phyloP scores from a whole-genome alignment of 306 rosid species.

The Lablab purpureus region DNA sequence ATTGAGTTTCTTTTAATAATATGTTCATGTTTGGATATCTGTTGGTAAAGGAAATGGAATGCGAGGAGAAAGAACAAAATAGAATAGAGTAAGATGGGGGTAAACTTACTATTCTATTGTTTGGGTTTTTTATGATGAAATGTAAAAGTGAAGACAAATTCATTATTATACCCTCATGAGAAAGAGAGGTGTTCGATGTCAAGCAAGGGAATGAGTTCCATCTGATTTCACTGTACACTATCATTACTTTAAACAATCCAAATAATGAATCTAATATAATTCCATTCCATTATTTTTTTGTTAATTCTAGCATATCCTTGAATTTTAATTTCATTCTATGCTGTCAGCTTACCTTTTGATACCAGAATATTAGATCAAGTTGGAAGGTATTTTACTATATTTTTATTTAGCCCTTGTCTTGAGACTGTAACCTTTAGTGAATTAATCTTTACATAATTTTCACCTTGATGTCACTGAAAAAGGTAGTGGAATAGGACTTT shows the following conservation, averaged over 20 bases:
- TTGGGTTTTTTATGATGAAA: not conserved
- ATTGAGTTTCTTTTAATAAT: not conserved
- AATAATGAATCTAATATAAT: not conserved
- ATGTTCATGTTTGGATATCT: not conserved
- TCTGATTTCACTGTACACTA: not conserved
- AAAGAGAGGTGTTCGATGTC: not conserved
- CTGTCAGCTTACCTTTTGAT: constrained; percentile 2
- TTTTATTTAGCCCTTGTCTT: not conserved
- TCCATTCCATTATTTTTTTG: not conserved
- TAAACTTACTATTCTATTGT: not conserved
- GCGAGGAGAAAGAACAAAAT: not conserved
- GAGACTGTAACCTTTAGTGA: not conserved
- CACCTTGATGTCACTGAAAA: not conserved
- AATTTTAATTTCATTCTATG: constrained; percentile 20
- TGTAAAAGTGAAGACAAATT: not conserved
- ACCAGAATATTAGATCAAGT: not conserved
- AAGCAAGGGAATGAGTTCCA: not conserved
- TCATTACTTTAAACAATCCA: not conserved
- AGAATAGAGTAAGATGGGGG: not conserved
- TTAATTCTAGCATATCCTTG: not conserved
- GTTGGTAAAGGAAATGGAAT: not conserved
- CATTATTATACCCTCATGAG: not conserved
- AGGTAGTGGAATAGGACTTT: not conserved
- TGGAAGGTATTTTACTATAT: constrained; percentile 9
- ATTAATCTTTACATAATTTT: not conserved